phyloP scores from a whole-genome alignment of 169 alveolate species.

The Miamiensis avidus region DNA sequence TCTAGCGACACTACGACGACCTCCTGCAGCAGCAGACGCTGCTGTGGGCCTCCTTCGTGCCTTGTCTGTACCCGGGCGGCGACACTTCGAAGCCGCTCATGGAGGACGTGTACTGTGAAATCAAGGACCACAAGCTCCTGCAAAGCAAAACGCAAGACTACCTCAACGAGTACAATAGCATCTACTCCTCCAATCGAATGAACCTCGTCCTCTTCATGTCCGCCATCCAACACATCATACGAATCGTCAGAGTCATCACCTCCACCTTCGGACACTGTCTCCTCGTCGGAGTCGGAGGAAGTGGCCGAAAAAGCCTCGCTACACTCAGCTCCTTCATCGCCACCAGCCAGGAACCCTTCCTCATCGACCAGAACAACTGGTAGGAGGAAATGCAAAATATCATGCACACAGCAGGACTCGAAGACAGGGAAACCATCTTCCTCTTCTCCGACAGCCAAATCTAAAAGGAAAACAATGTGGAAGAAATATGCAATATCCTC shows the following conservation, averaged over 20 bases:
- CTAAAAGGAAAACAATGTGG: slow-evolving; percentile 73
- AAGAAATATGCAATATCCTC: slow-evolving; percentile 82
- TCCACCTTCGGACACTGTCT: slow-evolving; percentile 83
- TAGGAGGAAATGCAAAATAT: slow-evolving; percentile 75
- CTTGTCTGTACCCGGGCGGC: slow-evolving; percentile 69
- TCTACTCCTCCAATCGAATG: slow-evolving; percentile 87
- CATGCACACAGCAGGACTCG: slow-evolving; percentile 78
- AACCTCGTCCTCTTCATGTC: slow-evolving; percentile 65
- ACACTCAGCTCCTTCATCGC: slow-evolving; percentile 79
- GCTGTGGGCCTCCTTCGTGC: slow-evolving; percentile 83
- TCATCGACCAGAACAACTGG: slow-evolving; percentile 62
- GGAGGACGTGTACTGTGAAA: slow-evolving; percentile 82
- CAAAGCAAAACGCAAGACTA: slow-evolving; percentile 56
- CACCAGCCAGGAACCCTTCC: slow-evolving; percentile 44
- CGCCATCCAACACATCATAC: slow-evolving; percentile 86
- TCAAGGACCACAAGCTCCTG: slow-evolving; percentile 57
- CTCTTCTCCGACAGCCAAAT: slow-evolving; percentile 79
- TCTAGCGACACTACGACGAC: slow-evolving; percentile 73
- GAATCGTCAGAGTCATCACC: slow-evolving; percentile 79
- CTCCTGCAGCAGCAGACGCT: slow-evolving; percentile 76
- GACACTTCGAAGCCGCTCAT: slow-evolving; percentile 73
- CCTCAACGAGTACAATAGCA: slow-evolving; percentile 69
- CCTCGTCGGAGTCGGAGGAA: slow-evolving; percentile 88
- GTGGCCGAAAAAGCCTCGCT: slow-evolving; percentile 85
- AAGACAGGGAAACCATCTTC: slow-evolving; percentile 71